Base-by-base conservation (phyloP, 73 alveolate genomes). In the Halteria grandinella region DNA sequence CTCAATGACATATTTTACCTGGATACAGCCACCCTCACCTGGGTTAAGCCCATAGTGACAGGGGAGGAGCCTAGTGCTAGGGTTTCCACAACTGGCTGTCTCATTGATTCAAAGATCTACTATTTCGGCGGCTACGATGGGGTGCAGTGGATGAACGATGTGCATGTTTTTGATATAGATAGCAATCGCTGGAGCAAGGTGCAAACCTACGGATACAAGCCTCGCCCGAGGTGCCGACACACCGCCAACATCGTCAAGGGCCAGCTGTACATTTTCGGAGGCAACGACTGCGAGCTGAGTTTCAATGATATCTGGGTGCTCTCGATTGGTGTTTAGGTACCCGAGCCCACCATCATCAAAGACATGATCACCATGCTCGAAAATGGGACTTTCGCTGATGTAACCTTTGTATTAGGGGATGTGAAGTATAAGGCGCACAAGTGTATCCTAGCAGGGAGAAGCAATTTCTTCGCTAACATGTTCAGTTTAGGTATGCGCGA, bases 61-160 rank as follows among this genome's bases (percentile, higher is more conserved):
- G 83, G 91, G 55, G 73, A 72, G 31, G 78, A 69, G 71, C 90
- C 90, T 18, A 77, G 93, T 50, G 89, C 97, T 4, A 70, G 97
- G 34, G 97, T 90, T 21, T 84, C 94, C 14, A 87, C 97, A 0
- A 86, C 97, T 6, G 94, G 93, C n/a, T 85, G 89, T 36, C 40
- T 90, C 66, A 85, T 86, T 43, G 85, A 64, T 23, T 85, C 91
- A 10, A 83, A 81, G 32, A 86, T 90, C 6, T 86, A 63, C 72
- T 80, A 88, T 55, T 90, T 90, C 72, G 97, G 97, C 55, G 97
- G 97, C 14, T 90, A 86, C 63, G 97, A 90, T 64, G 97, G 97
- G 11, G 76, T 55, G 45, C 53, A 79, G 37, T 90, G 97, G 94
- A 75, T 89, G 78, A 86, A 85, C 69, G 97, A 90, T 84, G 92